A percentile compares a stretch with the other conserved stretches of the same genome.
Evolutionary conservation across 108 stramenopile species (phyloP).

Genomic region (Parmales sp.): DNA sequence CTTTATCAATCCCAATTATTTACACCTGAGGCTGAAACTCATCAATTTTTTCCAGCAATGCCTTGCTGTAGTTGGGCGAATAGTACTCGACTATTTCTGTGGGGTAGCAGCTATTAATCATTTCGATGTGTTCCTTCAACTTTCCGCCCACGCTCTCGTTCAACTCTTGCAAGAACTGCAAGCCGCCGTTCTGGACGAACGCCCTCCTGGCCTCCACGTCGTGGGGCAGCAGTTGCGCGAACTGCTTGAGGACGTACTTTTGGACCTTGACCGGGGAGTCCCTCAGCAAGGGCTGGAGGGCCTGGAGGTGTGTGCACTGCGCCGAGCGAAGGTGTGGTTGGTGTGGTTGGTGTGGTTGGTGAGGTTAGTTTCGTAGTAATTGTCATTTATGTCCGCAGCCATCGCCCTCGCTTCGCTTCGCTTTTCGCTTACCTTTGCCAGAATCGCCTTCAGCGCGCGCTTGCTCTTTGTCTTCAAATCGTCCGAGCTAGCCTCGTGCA

Average conservation of each 20-base stretch:
- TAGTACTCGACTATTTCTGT: constrained; percentile 57
- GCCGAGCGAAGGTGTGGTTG: too few species aligned
- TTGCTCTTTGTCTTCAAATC: constrained; percentile 52
- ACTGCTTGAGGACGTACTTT: constrained; percentile 60
- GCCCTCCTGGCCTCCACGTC: constrained; percentile 47
- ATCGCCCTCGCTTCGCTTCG: too few species aligned
- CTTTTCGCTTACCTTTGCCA: too few species aligned
- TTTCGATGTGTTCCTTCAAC: constrained; percentile 42
- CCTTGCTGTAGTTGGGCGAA: constrained; percentile 51
- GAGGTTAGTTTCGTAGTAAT: too few species aligned
- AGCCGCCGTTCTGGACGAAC: constrained; percentile 48
- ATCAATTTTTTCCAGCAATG: constrained; percentile 50
- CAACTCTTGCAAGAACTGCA: constrained; percentile 52
- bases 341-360: too few species aligned
- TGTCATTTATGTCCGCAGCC: too few species aligned
- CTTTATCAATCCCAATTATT: background rate
- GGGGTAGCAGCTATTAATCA: constrained; percentile 55
- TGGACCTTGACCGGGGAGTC: constrained; percentile 51
- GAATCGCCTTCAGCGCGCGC: constrained; percentile 51
- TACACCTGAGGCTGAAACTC: constrained; percentile 29
- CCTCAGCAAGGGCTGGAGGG: constrained; percentile 50
- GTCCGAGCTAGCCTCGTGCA: constrained; percentile 36
- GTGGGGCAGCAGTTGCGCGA: constrained; percentile 49
- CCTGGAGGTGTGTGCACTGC: constrained; percentile 49
- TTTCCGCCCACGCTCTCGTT: constrained; percentile 54